A percentile compares a stretch with the other conserved stretches of the same genome.
These are phyloP conservation scores for Pestalotiopsis fici DNA, from an alignment of 2,329 filamentous ascomycete species.

Conservation along the genomic window DNA sequence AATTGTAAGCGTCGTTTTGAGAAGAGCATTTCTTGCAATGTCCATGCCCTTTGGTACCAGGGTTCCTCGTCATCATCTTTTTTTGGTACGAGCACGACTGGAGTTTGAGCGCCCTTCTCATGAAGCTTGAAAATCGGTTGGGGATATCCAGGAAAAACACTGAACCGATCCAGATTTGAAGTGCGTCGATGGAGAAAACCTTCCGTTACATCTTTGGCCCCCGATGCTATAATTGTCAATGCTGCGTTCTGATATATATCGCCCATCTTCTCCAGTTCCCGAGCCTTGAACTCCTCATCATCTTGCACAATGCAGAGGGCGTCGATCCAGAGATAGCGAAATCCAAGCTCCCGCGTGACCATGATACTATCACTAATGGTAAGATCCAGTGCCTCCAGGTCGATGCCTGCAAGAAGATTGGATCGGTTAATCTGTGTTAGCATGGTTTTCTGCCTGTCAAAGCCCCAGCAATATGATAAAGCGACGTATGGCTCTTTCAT, in stretches of 20 bases:
- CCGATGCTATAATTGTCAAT: slow-evolving; percentile 6
- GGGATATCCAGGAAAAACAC: too few species aligned
- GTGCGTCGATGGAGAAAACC: not conserved
- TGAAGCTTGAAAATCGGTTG: not conserved
- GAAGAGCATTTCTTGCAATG: slow-evolving; percentile 12
- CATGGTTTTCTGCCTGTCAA: not conserved
- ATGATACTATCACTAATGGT: not conserved
- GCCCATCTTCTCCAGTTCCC: slow-evolving; percentile 1
- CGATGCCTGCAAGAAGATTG: not conserved
- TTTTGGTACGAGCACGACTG: slow-evolving; percentile 18
- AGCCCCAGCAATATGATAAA: slow-evolving; percentile 1
- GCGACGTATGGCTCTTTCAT: slow-evolving; percentile 3
- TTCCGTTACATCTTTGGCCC: not conserved
- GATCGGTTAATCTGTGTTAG: not conserved
- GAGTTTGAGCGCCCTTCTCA: not conserved
- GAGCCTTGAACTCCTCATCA: not conserved
- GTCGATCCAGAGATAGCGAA: slow-evolving; percentile 6
- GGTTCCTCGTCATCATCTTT: slow-evolving; percentile 16
- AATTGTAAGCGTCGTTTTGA: slow-evolving; percentile 3
- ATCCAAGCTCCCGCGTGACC: not conserved
- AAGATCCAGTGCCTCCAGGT: not conserved
- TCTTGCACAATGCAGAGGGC: slow-evolving; percentile 9
- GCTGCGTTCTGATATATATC: not conserved
- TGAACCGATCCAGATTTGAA: not conserved
- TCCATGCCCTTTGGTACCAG: slow-evolving; percentile 14